A percentile compares a stretch with the other conserved stretches of the same genome.
Evolutionary conservation across 2,329 filamentous ascomycete genomes (phyloP).

Genomic region (Lecanicillium sp.): DNA sequence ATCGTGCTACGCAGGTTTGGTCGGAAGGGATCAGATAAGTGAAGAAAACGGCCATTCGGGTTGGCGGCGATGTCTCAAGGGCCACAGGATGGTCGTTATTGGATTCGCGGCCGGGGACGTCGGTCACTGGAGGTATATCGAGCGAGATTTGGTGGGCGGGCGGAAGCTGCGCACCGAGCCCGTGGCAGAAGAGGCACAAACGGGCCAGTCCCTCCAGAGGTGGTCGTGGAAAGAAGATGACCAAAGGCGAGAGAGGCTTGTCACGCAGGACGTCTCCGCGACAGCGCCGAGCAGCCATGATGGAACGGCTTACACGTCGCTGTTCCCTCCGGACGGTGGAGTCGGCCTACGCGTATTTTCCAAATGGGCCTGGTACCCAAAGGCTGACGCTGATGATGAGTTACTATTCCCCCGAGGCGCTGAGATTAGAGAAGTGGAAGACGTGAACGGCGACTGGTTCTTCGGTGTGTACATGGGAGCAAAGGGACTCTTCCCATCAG

Average conservation of each 20-base stretch:
- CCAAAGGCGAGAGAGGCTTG: conserved; percentile 39
- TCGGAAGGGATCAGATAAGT: conserved; percentile 58
- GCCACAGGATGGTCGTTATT: conserved; percentile 79
- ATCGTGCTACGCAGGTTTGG: conserved; percentile 66
- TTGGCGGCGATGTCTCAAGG: conserved; percentile 75
- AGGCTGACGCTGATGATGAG: conserved; percentile 61
- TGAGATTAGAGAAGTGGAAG: conserved; percentile 75
- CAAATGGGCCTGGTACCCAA: conserved; percentile 73
- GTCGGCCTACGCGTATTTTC: conserved; percentile 59
- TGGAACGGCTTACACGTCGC: conserved; percentile 21
- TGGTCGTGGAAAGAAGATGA: conserved; percentile 47
- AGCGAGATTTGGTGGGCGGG: conserved; percentile 73
- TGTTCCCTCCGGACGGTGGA: conserved; percentile 71
- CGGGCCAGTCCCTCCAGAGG: conserved; percentile 33
- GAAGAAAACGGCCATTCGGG: conserved; percentile 70
- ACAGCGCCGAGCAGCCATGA: conserved; percentile 32
- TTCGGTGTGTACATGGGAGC: conserved; percentile 78
- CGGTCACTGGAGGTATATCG: conserved; percentile 61
- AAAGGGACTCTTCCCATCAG: conserved; percentile 73
- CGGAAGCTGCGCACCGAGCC: conserved; percentile 58
- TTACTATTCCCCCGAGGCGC: conserved; percentile 77
- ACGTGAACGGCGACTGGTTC: conserved; percentile 88
- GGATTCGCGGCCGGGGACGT: conserved; percentile 65
- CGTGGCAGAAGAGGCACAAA: conserved; percentile 30
- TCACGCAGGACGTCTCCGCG: conserved; percentile 44